Evolutionary conservation across 1,139 yeast species (phyloP).

Genomic region (Wickerhamomyces sp.): DNA sequence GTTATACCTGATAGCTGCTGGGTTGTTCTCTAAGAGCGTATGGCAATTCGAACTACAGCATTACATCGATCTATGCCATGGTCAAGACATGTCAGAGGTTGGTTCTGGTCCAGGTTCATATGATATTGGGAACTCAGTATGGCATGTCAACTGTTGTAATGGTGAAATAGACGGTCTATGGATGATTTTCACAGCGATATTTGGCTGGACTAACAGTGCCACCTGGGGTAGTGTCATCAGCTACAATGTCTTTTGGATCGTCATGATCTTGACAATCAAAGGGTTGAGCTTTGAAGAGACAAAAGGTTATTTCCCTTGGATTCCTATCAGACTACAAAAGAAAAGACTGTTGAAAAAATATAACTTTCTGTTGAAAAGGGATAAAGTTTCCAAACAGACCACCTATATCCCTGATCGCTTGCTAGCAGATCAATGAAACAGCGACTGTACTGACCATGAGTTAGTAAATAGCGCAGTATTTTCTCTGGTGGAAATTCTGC

Average conservation of each 20-base stretch:
- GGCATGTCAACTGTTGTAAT: constrained; percentile 98
- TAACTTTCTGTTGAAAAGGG: constrained; percentile 22
- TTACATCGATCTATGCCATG: constrained; percentile 63
- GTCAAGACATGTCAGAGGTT: constrained; percentile 82
- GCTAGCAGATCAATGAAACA: background rate
- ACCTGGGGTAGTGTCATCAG: constrained; percentile 87
- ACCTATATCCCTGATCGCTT: constrained; percentile 4
- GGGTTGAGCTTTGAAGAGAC: constrained; percentile 53
- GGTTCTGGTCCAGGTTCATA: constrained; percentile 96
- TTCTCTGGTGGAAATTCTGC: no score
- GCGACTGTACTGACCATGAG: no score
- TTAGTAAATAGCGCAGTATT: no score
- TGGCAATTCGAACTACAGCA: constrained; percentile 83
- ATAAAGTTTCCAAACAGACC: background rate
- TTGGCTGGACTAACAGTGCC: constrained; percentile 96
- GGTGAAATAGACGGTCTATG: constrained; percentile 88
- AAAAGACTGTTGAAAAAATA: constrained; percentile 43
- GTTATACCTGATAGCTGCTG: constrained; percentile 82
- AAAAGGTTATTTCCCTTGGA: constrained; percentile 50
- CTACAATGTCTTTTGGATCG: constrained; percentile 70
- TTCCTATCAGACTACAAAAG: constrained; percentile 57
- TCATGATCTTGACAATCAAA: constrained; percentile 48
- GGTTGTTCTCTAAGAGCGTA: constrained; percentile 80
- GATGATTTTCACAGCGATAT: constrained; percentile 86
- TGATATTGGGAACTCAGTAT: constrained; percentile 68